Percentiles rank a stretch among this genome's conserved stretches.
Conservation (phyloP, 2,329 filamentous ascomycete species). For the Ceratocystis ficicola region DNA sequence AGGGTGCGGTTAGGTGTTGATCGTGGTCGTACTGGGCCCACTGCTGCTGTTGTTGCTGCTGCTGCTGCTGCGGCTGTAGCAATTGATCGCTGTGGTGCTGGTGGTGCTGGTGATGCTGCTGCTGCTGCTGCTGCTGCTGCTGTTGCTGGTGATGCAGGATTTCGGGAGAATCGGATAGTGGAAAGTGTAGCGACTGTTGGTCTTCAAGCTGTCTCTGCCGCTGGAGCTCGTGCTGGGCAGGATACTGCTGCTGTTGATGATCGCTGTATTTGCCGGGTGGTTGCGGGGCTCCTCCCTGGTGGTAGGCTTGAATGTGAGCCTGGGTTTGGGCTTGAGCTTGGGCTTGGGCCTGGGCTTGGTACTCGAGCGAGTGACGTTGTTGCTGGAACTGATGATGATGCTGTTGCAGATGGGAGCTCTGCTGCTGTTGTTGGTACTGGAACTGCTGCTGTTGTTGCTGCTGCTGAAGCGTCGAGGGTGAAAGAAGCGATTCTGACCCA, state of each 20-base stretch:
- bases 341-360: constrained; percentile 13
- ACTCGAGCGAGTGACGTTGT: constrained; percentile 24
- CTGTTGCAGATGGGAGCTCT: constrained; percentile 25
- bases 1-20: not conserved
- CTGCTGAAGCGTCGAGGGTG: not conserved
- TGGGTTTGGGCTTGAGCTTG: constrained; percentile 15
- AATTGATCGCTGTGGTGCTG: constrained; percentile 24
- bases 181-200: constrained; percentile 24
- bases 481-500: constrained; percentile 4
- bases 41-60: constrained; percentile 25
- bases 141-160: constrained; percentile 3
- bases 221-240: constrained; percentile 26
- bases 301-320: constrained; percentile 11
- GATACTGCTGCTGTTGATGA: constrained; percentile 21
- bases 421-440: constrained; percentile 23
- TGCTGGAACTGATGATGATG: constrained; percentile 24
- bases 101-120: constrained; percentile 23
- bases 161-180: constrained; percentile 5
- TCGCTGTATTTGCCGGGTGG: constrained; percentile 12
- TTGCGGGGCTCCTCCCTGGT: constrained; percentile 13
- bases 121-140: constrained; percentile 24
- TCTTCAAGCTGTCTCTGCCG: constrained; percentile 24
- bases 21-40: constrained; percentile 15
- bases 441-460: constrained; percentile 24
- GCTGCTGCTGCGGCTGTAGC: constrained; percentile 21